A percentile compares a stretch with the other conserved stretches of the same genome.
These are phyloP conservation scores for Cubamyces sp. DNA, from an alignment of 768 basidiomycete genomes.

Conservation along the genomic window DNA sequence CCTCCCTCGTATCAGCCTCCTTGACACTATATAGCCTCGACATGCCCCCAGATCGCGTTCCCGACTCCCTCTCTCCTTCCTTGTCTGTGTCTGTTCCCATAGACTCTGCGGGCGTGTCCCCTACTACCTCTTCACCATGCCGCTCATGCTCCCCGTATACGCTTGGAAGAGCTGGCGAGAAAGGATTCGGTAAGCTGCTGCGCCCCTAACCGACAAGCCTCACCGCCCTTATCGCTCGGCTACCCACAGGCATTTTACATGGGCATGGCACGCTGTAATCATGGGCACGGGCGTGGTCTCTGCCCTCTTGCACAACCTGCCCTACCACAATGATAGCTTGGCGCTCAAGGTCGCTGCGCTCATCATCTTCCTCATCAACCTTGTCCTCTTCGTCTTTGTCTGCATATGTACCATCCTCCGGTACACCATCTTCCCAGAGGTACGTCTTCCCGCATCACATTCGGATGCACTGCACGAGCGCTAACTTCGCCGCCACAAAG, in stretches of 20 bases:
- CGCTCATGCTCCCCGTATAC: slow-evolving; percentile 28
- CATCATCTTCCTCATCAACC: slow-evolving; percentile 45
- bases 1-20: not conserved
- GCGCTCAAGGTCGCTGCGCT: slow-evolving; percentile 41
- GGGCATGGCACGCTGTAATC: slow-evolving; percentile 50
- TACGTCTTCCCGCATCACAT: slow-evolving; percentile 1
- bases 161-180: slow-evolving; percentile 42
- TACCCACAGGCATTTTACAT: slow-evolving; percentile 46
- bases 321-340: slow-evolving; percentile 43
- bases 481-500: slow-evolving; percentile 12
- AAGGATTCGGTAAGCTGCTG: slow-evolving; percentile 38
- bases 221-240: not conserved
- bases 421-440: slow-evolving; percentile 40
- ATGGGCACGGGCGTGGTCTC: slow-evolving; percentile 52
- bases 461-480: not conserved
- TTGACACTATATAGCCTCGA: slow-evolving; percentile 7
- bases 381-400: slow-evolving; percentile 42
- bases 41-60: not conserved
- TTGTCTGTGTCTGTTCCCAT: not conserved
- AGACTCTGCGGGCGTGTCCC: slow-evolving; percentile 3
- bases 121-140: slow-evolving; percentile 14
- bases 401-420: slow-evolving; percentile 36
- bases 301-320: slow-evolving; percentile 46
- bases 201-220: not conserved
- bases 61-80: slow-evolving; percentile 2